Percentiles rank a stretch among this genome's conserved stretches.
Conservation (phyloP, 2,329 filamentous ascomycete genomes). For the Dothideomycetidae sp. region DNA sequence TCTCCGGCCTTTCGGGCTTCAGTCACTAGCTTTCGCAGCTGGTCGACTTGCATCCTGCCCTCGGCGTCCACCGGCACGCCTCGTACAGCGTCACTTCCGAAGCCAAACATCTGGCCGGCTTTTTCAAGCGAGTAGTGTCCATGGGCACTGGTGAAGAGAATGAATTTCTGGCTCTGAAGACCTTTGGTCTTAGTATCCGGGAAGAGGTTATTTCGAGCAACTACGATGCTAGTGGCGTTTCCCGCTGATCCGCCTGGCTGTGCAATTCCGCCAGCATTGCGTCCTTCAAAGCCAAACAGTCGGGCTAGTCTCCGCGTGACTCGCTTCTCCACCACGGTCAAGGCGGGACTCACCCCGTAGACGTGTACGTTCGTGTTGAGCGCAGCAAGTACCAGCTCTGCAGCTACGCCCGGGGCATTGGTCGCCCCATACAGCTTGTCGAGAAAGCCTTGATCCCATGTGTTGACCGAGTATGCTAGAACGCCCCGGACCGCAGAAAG, state of each 20-base stretch:
- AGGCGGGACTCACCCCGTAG: conserved; percentile 80
- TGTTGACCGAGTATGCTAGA: conserved; percentile 81
- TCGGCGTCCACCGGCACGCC: conserved; percentile 56
- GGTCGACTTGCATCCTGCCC: conserved; percentile 56
- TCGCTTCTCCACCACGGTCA: conserved; percentile 76
- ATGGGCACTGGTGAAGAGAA: conserved; percentile 76
- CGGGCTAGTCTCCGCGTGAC: conserved; percentile 59
- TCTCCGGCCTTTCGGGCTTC: conserved; percentile 51
- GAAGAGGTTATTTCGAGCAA: conserved; percentile 75
- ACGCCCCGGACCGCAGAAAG: conserved; percentile 47
- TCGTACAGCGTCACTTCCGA: conserved; percentile 62
- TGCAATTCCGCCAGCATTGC: conserved; percentile 55
- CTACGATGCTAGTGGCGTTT: conserved; percentile 71
- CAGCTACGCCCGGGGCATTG: conserved; percentile 71
- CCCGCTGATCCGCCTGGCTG: conserved; percentile 71
- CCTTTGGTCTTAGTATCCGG: conserved; percentile 63
- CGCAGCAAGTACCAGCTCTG: conserved; percentile 69
- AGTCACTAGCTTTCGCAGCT: conserved; percentile 48
- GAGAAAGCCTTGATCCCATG: conserved; percentile 94
- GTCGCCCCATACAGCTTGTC: conserved; percentile 91
- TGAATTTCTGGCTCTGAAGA: conserved; percentile 51
- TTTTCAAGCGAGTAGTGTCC: conserved; percentile 94
- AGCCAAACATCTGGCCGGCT: conserved; percentile 76
- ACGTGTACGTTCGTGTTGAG: conserved; percentile 94
- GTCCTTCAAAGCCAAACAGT: conserved; percentile 61